A percentile compares a stretch with the other conserved stretches of the same genome.
phyloP scores from a whole-genome alignment of 2,329 filamentous ascomycete species.

The Cercospora sp. region DNA sequence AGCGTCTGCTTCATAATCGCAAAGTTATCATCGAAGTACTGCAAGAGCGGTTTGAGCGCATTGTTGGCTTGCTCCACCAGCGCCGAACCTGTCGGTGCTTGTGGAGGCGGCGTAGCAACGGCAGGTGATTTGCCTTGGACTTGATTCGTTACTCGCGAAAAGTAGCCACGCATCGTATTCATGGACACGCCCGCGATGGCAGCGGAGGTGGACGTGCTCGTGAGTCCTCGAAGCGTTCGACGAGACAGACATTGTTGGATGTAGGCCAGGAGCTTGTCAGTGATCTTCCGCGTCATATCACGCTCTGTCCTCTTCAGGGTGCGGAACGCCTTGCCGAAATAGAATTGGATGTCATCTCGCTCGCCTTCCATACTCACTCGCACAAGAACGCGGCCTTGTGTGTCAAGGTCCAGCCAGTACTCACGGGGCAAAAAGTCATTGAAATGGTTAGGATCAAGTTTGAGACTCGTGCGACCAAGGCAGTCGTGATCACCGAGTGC shows the following conservation, averaged over 20 bases:
- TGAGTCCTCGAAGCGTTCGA: slow-evolving; percentile 72
- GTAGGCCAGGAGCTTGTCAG: slow-evolving; percentile 94
- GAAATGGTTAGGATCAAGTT: slow-evolving; percentile 97
- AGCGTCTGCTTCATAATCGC: slow-evolving; percentile 97
- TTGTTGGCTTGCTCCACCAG: slow-evolving; percentile 74
- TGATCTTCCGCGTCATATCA: slow-evolving; percentile 97
- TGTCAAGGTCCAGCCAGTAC: slow-evolving; percentile 97
- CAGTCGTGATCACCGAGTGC: slow-evolving; percentile 97
- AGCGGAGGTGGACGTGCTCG: slow-evolving; percentile 50
- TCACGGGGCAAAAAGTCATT: slow-evolving; percentile 92
- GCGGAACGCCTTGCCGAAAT: slow-evolving; percentile 95
- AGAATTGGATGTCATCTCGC: slow-evolving; percentile 96
- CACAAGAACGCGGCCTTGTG: slow-evolving; percentile 83
- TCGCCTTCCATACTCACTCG: slow-evolving; percentile 98
- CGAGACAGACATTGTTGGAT: slow-evolving; percentile 87
- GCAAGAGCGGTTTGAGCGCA: slow-evolving; percentile 79
- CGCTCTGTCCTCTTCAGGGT: slow-evolving; percentile 92
- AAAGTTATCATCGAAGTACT: slow-evolving; percentile 98
- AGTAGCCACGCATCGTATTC: slow-evolving; percentile 66
- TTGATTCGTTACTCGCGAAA: slow-evolving; percentile 43
- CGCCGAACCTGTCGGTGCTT: slow-evolving; percentile 39
- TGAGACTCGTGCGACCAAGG: slow-evolving; percentile 92
- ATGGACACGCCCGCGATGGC: slow-evolving; percentile 60
- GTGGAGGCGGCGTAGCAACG: slow-evolving; percentile 22
- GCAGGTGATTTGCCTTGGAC: slow-evolving; percentile 41